These are phyloP conservation scores for Sechiopsis laciniata DNA, from an alignment of 306 rosid species.

Conservation along the genomic window DNA sequence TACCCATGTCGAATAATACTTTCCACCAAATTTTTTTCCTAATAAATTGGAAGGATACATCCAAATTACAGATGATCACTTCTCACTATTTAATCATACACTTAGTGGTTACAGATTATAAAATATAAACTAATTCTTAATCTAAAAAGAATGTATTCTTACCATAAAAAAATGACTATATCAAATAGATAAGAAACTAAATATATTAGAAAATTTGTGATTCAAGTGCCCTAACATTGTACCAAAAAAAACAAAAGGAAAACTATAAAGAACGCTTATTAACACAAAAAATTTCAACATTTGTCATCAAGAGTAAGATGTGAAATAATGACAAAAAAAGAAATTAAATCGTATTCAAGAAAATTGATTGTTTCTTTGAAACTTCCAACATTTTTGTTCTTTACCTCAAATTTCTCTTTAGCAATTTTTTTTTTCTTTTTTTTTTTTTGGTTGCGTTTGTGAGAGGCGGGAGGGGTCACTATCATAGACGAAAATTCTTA, in stretches of 20 bases:
- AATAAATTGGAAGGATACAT: background rate
- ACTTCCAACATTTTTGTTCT: background rate
- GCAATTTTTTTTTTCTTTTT: background rate
- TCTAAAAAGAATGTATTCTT: too few relatives aligned
- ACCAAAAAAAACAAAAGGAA: too few relatives aligned
- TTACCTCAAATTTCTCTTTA: background rate
- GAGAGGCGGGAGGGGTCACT: background rate
- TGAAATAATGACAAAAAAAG: background rate
- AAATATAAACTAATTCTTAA: too few relatives aligned
- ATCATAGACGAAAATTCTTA: constrained; percentile 4
- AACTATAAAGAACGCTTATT: too few relatives aligned
- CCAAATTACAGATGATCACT: background rate
- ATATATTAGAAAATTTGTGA: too few relatives aligned
- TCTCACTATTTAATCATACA: background rate
- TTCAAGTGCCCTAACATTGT: too few relatives aligned
- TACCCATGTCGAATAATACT: background rate
- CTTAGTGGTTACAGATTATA: too few relatives aligned
- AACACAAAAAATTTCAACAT: too few relatives aligned
- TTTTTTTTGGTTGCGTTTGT: too few relatives aligned
- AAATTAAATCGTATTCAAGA: background rate
- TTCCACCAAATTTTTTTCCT: background rate
- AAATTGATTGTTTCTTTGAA: background rate
- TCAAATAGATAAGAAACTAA: too few relatives aligned
- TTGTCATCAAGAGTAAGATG: too few relatives aligned
- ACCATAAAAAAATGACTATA: too few relatives aligned